Evolutionary conservation across 495 filamentous ascomycete genomes (phyloP), one percentile per base, ranked within the genome.

Genomic region (Tuber indicum): DNA sequence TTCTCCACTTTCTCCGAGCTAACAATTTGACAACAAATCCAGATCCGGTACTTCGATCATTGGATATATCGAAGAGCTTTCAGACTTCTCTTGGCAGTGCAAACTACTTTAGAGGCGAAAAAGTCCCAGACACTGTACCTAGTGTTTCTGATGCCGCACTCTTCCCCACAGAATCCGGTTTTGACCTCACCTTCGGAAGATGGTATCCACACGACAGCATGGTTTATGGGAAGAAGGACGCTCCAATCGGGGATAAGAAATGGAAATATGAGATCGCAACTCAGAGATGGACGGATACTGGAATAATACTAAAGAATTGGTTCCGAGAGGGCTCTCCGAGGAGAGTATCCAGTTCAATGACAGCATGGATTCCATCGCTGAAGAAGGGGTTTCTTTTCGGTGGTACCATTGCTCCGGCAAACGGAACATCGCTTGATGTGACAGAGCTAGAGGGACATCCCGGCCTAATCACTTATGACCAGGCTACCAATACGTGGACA

Each of bases 311-410:
- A 7, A n/a, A 16, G 23, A 26, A 42, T 23, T 16, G 44, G 42
- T 47, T 21, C 36, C 47, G 23, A 8, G 36, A 21, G n/a, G 14
- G 16, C 12, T 32, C 66, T 36, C 16, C 9, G 23, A 43, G 17
- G 69, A 52, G 44, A 71, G 23, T 74, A n/a, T 71, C 41, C 19
- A 79, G 70, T 43, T 39, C 44, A 39, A 32, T 39, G 70, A 47
- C 58, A 23, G 47, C 26, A 3, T 79, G 77, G 77, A 36, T 76
- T 42, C 71, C 77, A 2, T 71, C 41, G 36, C 19, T 62, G 41
- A n/a, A 71, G n/a, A 71, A 41, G 39, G 39, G 39, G 39, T 41
- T 41, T 41, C 39, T 41, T 41, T 41, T 41, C 4, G 39, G 39
- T 1, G 75, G 75, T 21, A 9, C 9, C 23, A 23, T 26, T 1